A percentile compares a stretch with the other conserved stretches of the same genome.
These are phyloP conservation scores for Cystobasidium onofrii DNA, from an alignment of 768 basidiomycete species.

Conservation along the genomic window DNA sequence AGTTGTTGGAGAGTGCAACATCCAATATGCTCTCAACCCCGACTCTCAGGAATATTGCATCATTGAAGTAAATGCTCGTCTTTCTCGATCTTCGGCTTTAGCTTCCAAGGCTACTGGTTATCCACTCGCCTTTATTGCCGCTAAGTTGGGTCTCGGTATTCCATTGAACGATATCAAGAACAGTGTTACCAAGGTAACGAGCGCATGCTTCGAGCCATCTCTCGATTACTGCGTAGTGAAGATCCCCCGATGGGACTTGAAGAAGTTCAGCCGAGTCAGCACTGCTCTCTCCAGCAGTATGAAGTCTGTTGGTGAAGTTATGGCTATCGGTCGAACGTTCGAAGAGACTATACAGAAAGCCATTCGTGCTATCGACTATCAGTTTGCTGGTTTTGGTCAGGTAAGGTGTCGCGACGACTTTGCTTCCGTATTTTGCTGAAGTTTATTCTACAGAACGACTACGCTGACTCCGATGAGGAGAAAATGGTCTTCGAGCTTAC, in stretches of 20 bases:
- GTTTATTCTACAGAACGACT: constrained; percentile 58
- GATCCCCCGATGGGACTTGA: constrained; percentile 97
- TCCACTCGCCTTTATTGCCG: constrained; percentile 94
- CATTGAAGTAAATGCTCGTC: constrained; percentile 97
- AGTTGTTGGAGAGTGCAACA: constrained; percentile 97
- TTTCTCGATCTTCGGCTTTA: constrained; percentile 92
- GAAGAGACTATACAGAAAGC: constrained; percentile 99
- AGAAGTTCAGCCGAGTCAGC: constrained; percentile 93
- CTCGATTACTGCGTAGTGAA: constrained; percentile 97
- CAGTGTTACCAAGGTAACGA: constrained; percentile 89
- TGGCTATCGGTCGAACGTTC: constrained; percentile 96
- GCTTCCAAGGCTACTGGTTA: constrained; percentile 98
- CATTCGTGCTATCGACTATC: constrained; percentile 90
- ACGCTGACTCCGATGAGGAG: constrained; percentile 53
- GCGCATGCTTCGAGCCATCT: constrained; percentile 95
- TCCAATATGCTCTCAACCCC: constrained; percentile 96
- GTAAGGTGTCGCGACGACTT: background rate
- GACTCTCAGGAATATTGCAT: constrained; percentile 94
- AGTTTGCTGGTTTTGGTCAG: constrained; percentile 82
- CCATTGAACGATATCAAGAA: constrained; percentile 97
- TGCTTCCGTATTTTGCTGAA: background rate
- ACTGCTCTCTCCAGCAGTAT: constrained; percentile 84
- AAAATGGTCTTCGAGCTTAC: constrained; percentile 84
- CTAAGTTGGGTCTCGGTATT: constrained; percentile 92
- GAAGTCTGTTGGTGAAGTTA: constrained; percentile 99